Evolutionary conservation across 2,329 filamentous ascomycete genomes (phyloP).

Genomic region (Pseudogymnoascus sp.): DNA sequence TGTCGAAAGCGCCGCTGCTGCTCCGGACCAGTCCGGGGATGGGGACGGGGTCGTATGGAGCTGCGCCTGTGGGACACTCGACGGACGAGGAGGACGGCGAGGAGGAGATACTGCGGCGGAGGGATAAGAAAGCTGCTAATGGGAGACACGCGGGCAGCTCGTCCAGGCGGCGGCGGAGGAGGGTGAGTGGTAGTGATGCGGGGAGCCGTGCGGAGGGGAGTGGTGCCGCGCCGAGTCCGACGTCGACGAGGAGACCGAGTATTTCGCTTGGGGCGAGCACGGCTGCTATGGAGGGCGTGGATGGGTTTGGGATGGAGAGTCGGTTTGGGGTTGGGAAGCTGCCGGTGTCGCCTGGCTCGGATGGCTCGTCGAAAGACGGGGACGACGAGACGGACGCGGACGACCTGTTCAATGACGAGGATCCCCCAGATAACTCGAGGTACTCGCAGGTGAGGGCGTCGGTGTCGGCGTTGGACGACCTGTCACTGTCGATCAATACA

Average conservation of each 20-base stretch:
- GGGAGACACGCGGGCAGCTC: constrained; percentile 22
- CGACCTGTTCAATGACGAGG: constrained; percentile 37
- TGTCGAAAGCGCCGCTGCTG: constrained; percentile 47
- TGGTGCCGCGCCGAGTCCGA: constrained; percentile 12
- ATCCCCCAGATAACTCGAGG: constrained; percentile 61
- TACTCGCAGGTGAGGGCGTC: constrained; percentile 76
- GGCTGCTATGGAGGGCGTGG: constrained; percentile 17
- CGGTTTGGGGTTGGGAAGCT: constrained; percentile 18
- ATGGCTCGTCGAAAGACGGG: constrained; percentile 29
- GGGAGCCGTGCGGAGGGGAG: neutral
- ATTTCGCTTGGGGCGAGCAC: neutral
- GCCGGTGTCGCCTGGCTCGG: constrained; percentile 28
- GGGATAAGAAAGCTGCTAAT: constrained; percentile 22
- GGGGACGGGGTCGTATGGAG: constrained; percentile 55
- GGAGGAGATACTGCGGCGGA: constrained; percentile 18
- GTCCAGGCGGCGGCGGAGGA: neutral
- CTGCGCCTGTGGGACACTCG: constrained; percentile 40
- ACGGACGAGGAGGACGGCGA: constrained; percentile 28
- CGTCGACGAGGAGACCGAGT: constrained; percentile 10
- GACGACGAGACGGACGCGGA: constrained; percentile 26
- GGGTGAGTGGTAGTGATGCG: neutral
- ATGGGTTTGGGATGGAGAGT: constrained; percentile 21
- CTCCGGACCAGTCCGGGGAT: constrained; percentile 52
- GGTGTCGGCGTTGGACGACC: constrained; percentile 68
- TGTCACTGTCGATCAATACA: constrained; percentile 72